These are phyloP conservation scores for Klebsormidium nitens DNA, from an alignment of 139 green algal species.

Conservation along the genomic window DNA sequence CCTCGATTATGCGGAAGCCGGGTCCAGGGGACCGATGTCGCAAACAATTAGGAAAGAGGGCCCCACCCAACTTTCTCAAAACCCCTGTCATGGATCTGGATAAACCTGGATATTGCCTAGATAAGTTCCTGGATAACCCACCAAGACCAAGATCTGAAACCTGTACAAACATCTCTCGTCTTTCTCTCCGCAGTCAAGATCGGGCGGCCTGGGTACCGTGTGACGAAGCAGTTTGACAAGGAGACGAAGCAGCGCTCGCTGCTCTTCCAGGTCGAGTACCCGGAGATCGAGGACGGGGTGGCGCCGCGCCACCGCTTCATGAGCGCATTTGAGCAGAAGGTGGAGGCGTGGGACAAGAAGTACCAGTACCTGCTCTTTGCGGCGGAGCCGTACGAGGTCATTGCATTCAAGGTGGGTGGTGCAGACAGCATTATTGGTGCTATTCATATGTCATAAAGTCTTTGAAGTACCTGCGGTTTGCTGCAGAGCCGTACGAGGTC, in stretches of 20 bases:
- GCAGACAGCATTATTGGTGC: background rate
- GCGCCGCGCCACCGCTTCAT: constrained; percentile 96
- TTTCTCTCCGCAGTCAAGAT: constrained; percentile 75
- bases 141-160: too few species aligned
- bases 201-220: constrained; percentile 91
- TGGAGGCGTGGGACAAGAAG: constrained; percentile 77
- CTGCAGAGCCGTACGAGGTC: background rate
- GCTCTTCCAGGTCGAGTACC: constrained; percentile 98
- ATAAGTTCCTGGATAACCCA: too few species aligned
- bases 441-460: background rate
- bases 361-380: constrained; percentile 98
- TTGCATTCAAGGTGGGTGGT: constrained; percentile 87
- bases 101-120: too few species aligned
- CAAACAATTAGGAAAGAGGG: too few species aligned
- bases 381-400: constrained; percentile 93
- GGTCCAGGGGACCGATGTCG: too few species aligned
- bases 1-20: too few species aligned
- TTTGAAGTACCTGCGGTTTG: background rate
- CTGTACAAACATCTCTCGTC: too few species aligned
- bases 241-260: constrained; percentile 70
- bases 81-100: too few species aligned
- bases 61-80: too few species aligned
- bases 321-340: constrained; percentile 86
- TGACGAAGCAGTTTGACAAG: constrained; percentile 95
- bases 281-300: constrained; percentile 87